Evolutionary conservation across 768 basidiomycete genomes (phyloP).

Genomic region (Chlorophyllum brunneum): DNA sequence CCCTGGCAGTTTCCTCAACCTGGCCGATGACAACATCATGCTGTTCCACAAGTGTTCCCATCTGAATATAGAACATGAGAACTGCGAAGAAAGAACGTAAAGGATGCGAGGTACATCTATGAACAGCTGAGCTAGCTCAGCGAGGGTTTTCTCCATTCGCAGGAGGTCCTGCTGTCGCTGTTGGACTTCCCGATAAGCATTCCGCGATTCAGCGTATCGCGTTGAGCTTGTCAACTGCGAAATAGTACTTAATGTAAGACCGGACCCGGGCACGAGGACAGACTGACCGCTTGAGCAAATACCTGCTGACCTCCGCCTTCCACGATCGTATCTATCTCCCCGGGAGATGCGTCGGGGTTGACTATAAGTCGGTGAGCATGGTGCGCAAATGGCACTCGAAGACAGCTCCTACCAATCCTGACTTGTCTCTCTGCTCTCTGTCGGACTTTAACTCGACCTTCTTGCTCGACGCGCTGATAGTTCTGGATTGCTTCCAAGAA

Average conservation of each 20-base stretch:
- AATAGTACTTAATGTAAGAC: not conserved
- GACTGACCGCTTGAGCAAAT: conserved; percentile 69
- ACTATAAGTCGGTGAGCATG: conserved; percentile 38
- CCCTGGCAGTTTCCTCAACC: conserved; percentile 59
- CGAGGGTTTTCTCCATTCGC: conserved; percentile 81
- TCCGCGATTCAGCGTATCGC: conserved; percentile 78
- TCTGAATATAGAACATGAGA: conserved; percentile 36
- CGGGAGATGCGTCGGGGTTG: conserved; percentile 81
- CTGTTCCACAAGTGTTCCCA: conserved; percentile 74
- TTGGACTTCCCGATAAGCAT: conserved; percentile 85
- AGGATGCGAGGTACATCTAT: conserved; percentile 53
- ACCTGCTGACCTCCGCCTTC: conserved; percentile 65
- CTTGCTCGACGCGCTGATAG: conserved; percentile 74
- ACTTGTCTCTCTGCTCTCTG: conserved; percentile 73
- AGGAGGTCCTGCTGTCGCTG: conserved; percentile 82
- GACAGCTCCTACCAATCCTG: conserved; percentile 56
- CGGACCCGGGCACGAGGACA: conserved; percentile 12
- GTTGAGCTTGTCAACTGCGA: conserved; percentile 68
- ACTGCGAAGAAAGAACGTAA: not conserved
- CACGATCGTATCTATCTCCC: conserved; percentile 72
- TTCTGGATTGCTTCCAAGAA: conserved; percentile 75
- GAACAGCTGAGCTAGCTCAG: conserved; percentile 87
- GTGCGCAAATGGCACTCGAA: not conserved
- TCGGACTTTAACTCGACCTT: conserved; percentile 59
- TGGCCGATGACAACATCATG: conserved; percentile 71